These are phyloP conservation scores for Cucumis melo DNA, from an alignment of 306 rosid genomes.

Conservation along the genomic window DNA sequence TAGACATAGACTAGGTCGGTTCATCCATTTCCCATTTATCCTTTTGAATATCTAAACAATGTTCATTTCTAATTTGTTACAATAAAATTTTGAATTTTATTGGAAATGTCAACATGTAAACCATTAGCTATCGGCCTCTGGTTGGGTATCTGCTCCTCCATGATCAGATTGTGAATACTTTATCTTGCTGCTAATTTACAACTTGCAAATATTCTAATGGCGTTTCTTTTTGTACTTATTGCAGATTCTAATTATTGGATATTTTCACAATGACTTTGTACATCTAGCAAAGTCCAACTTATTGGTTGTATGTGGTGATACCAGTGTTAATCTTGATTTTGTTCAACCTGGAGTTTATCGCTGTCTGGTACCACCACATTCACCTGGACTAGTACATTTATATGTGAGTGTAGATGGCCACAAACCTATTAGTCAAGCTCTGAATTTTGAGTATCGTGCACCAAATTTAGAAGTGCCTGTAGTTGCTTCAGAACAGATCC, in stretches of 20 bases:
- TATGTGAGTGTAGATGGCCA: conserved; percentile 68
- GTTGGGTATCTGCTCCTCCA: background rate
- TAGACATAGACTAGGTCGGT: background rate
- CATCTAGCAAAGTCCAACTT: conserved; percentile 56
- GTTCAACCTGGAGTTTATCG: conserved; percentile 86
- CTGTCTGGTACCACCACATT: conserved; percentile 51
- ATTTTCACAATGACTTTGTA: conserved; percentile 37
- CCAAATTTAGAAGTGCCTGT: conserved; percentile 29
- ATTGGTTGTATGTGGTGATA: conserved; percentile 60
- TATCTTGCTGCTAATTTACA: background rate
- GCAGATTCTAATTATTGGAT: conserved; percentile 76
- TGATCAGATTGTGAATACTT: background rate
- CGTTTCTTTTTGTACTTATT: conserved; percentile 7
- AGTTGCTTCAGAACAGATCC: conserved; percentile 29
- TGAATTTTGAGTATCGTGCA: conserved; percentile 66
- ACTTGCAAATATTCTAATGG: background rate
- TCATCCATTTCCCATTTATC: background rate
- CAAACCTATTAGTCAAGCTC: conserved; percentile 76
- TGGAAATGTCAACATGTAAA: background rate
- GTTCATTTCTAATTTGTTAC: background rate
- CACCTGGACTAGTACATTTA: conserved; percentile 47
- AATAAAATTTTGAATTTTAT: background rate
- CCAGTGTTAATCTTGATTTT: conserved; percentile 37
- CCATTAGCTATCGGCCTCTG: background rate
- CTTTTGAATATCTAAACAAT: background rate